Evolutionary conservation across 2,329 filamentous ascomycete species (phyloP), one percentile per base, ranked within the genome.

Genomic region (Cladobotryum mycophilum): DNA sequence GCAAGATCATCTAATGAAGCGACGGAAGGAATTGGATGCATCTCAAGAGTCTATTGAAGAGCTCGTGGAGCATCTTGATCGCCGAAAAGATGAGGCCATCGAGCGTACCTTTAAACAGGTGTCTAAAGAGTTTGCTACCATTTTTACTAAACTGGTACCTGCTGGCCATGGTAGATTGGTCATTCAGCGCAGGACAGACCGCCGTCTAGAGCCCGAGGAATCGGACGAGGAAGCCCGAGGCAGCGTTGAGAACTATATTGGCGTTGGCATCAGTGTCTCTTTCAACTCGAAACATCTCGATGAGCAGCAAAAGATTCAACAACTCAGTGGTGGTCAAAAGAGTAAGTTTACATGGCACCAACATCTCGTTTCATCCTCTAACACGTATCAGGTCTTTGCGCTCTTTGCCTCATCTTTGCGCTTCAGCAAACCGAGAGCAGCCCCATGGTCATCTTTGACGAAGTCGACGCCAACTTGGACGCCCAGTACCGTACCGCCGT

Each of bases 21-120:
- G 93, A 58, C 83, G 92, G 45, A 81, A 85, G 60, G 93, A 97
- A 66, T 82, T 99, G 11, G 89, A 96, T 60, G 84, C 83, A 13
- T 92, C 88, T 3, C 89, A 95, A 59, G 78, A 76, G 35, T 92
- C 89, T 1, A 99, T 99, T 60, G 86, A 95, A 64, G 89, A 95
- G 60, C 83, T 99, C 22, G 95, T 99, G 53, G 84, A 87, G 53
- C 88, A 95, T 56, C 81, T 99, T 7, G 93, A 99, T 65, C 89
- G 93, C 63, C 85, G 90, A 54, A 99, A 99, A 69, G 93, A 99
- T 60, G 93, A 97, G 69, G 93, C 93, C 13, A 97, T 99, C 56
- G 91, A 97, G 69, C 88, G 93, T 20, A 99, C 93, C 0, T 99
- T 99, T 79, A 95, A 95, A 69, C 93, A 99, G 69, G 93, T 99